phyloP scores from a whole-genome alignment of 2,329 filamentous ascomycete genomes.

The Eurotiales sp. region DNA sequence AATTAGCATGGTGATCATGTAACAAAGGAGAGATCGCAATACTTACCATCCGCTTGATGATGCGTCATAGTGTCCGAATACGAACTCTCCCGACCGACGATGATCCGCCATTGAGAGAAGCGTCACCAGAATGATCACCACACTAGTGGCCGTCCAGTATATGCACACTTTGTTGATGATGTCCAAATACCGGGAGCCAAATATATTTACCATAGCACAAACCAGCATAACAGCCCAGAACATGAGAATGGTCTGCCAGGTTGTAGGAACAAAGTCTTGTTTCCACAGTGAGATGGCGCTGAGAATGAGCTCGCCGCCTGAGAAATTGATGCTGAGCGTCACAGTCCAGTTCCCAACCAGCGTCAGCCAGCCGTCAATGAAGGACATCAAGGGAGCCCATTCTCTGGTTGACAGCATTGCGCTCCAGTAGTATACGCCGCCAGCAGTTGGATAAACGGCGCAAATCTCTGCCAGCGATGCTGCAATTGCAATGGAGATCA shows the following conservation, averaged over 20 bases:
- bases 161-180: conserved; percentile 71
- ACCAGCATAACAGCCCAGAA: conserved; percentile 69
- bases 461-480: conserved; percentile 67
- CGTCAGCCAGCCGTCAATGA: conserved; percentile 68
- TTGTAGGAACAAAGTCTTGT: conserved; percentile 64
- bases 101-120: conserved; percentile 59
- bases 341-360: conserved; percentile 72
- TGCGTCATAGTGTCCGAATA: conserved; percentile 66
- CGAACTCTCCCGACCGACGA: conserved; percentile 58
- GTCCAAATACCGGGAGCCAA: conserved; percentile 60
- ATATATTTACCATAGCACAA: conserved; percentile 63
- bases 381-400: conserved; percentile 65
- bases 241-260: conserved; percentile 66
- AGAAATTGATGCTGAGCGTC: conserved; percentile 65
- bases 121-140: conserved; percentile 64
- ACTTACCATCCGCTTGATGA: conserved; percentile 59
- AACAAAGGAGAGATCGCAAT: background rate
- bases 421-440: conserved; percentile 68
- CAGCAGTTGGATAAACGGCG: conserved; percentile 64
- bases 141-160: conserved; percentile 64
- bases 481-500: conserved; percentile 62
- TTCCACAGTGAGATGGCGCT: conserved; percentile 66
- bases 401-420: conserved; percentile 63
- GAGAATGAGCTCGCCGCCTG: conserved; percentile 66
- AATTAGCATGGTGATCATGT: conserved; percentile 13